Evolutionary conservation across 768 basidiomycete species (phyloP).

Genomic region (Panus rudis): DNA sequence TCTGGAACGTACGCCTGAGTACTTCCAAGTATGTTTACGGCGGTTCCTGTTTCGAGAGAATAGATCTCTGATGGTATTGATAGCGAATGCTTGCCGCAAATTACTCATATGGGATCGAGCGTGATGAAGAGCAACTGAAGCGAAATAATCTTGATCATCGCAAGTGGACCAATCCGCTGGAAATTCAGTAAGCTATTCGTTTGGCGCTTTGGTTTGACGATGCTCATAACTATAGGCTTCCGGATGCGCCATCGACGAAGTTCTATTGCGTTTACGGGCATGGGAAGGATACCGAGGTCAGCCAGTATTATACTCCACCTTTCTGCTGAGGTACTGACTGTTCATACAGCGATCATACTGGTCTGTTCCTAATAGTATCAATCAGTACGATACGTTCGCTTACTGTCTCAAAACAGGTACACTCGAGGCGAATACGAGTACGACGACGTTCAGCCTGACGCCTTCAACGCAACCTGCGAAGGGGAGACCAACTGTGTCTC

Average conservation of each 20-base stretch:
- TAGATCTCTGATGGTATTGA: not conserved
- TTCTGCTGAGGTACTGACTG: slow-evolving; percentile 4
- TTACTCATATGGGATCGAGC: slow-evolving; percentile 86
- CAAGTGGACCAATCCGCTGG: slow-evolving; percentile 92
- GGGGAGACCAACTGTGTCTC: slow-evolving; percentile 37
- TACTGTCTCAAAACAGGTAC: slow-evolving; percentile 43
- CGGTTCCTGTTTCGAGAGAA: not conserved
- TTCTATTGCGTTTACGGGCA: slow-evolving; percentile 92
- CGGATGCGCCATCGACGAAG: slow-evolving; percentile 85
- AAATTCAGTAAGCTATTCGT: slow-evolving; percentile 46
- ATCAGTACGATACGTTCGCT: not conserved
- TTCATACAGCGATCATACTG: slow-evolving; percentile 71
- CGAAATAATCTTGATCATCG: slow-evolving; percentile 64
- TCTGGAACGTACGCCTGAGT: slow-evolving; percentile 68
- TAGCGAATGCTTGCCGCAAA: slow-evolving; percentile 80
- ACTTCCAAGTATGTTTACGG: slow-evolving; percentile 58
- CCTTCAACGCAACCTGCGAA: slow-evolving; percentile 34
- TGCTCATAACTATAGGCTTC: slow-evolving; percentile 44
- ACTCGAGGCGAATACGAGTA: slow-evolving; percentile 62
- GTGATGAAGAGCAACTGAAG: slow-evolving; percentile 54
- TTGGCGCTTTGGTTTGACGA: not conserved
- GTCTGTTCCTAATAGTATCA: slow-evolving; percentile 27
- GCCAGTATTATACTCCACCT: slow-evolving; percentile 14
- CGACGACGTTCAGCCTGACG: slow-evolving; percentile 49
- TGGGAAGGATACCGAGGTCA: slow-evolving; percentile 90